phyloP scores from a whole-genome alignment of 768 basidiomycete species.

The Pleurotus citrinopileatus region DNA sequence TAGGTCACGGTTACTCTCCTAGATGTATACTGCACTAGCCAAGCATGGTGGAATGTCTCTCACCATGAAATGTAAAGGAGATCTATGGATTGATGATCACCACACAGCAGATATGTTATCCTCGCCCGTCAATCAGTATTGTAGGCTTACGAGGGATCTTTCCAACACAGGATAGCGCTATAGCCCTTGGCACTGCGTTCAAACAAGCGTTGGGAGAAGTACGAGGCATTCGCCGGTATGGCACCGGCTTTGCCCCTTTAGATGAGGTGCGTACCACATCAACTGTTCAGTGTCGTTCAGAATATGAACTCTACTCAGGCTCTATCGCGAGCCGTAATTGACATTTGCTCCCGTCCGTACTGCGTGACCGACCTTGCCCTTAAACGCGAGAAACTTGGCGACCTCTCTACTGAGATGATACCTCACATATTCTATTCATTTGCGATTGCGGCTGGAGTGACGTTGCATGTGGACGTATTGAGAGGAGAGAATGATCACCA shows the following conservation, averaged over 20 bases:
- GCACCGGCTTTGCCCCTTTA: conserved; percentile 93
- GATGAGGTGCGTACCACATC: conserved; percentile 70
- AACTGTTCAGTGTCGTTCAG: conserved; percentile 7
- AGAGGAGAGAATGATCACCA: conserved; percentile 98
- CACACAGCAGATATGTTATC: conserved; percentile 91
- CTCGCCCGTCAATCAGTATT: background rate
- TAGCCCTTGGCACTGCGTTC: conserved; percentile 87
- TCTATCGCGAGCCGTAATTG: conserved; percentile 92
- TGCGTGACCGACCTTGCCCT: conserved; percentile 90
- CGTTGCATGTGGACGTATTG: conserved; percentile 91
- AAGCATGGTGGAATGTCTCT: conserved; percentile 96
- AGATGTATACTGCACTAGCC: conserved; percentile 99
- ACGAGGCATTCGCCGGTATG: conserved; percentile 91
- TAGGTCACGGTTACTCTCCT: no score
- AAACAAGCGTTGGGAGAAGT: conserved; percentile 94
- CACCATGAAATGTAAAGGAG: conserved; percentile 88
- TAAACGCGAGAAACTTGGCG: conserved; percentile 89
- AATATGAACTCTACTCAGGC: conserved; percentile 71
- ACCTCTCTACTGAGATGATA: conserved; percentile 96
- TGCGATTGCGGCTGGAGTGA: conserved; percentile 92
- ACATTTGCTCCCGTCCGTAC: conserved; percentile 96
- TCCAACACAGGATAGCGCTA: conserved; percentile 85
- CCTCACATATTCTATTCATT: conserved; percentile 98
- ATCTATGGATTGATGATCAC: conserved; percentile 97
- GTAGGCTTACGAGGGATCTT: conserved; percentile 14